Conservation (phyloP, 1,284 basidiomycete genomes). For the Heimioporus retisporus region DNA sequence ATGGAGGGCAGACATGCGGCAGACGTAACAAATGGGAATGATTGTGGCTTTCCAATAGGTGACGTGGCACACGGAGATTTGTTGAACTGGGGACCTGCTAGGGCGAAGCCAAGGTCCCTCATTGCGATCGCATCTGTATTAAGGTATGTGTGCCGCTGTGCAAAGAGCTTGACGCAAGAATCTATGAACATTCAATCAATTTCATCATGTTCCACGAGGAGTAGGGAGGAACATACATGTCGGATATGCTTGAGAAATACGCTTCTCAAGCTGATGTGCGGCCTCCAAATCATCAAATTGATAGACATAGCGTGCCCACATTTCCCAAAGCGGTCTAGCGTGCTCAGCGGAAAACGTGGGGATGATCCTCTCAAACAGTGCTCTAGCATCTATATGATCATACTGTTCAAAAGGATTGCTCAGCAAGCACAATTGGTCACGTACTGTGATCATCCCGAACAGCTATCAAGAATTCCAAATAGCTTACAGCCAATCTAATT, state of each 20-base stretch:
- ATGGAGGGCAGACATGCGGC: conserved; percentile 37
- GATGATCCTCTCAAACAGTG: conserved; percentile 93
- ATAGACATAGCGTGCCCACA: conserved; percentile 97
- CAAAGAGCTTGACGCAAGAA: conserved; percentile 92
- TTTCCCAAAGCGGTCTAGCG: conserved; percentile 92
- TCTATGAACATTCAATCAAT: conserved; percentile 56
- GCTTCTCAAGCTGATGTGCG: conserved; percentile 89
- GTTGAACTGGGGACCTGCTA: conserved; percentile 52
- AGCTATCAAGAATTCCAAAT: conserved; percentile 93
- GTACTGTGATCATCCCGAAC: conserved; percentile 97
- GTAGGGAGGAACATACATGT: conserved; percentile 61
- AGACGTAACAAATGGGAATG: conserved; percentile 53
- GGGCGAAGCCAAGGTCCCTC: conserved; percentile 87
- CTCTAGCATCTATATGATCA: conserved; percentile 82
- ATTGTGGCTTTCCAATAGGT: conserved; percentile 57
- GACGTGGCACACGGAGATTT: conserved; percentile 36
- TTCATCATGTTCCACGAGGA: background rate
- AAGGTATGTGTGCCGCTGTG: conserved; percentile 90
- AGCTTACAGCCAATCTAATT: conserved; percentile 88
- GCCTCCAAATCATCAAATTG: conserved; percentile 95
- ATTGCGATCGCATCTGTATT: conserved; percentile 91
- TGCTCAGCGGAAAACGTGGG: conserved; percentile 83
- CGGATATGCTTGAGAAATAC: conserved; percentile 91
- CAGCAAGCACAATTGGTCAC: conserved; percentile 27
- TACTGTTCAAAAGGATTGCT: conserved; percentile 8